Evolutionary conservation across 257 asterid species (phyloP).

Genomic region (Petunia secreta): DNA sequence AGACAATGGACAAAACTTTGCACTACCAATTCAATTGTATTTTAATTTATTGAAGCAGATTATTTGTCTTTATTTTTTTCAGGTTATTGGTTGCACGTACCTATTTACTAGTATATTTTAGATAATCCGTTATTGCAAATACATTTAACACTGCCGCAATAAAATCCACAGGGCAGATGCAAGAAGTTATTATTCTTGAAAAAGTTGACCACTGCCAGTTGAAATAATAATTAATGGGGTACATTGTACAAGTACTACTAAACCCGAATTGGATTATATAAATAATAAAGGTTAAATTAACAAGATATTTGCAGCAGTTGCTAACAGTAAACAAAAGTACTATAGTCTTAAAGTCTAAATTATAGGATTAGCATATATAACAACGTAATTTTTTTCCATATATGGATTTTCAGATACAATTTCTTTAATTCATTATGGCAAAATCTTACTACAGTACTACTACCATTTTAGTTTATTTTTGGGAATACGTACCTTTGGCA

Average conservation of each 20-base stretch:
- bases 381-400: neutral
- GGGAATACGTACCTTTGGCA: conserved; percentile 3
- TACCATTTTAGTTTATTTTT: neutral
- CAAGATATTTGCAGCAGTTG: neutral
- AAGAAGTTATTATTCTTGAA: too few relatives aligned
- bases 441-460: neutral
- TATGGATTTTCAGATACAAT: neutral
- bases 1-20: too few relatives aligned
- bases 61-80: too few relatives aligned
- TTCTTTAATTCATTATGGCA: neutral
- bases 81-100: too few relatives aligned
- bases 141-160: too few relatives aligned
- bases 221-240: too few relatives aligned
- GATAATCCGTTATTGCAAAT: too few relatives aligned
- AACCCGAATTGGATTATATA: neutral
- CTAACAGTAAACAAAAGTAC: neutral
- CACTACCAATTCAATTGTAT: too few relatives aligned
- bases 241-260: neutral
- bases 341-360: neutral
- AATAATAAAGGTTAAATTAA: neutral
- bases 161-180: too few relatives aligned
- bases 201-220: too few relatives aligned
- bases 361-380: neutral
- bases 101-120: too few relatives aligned
- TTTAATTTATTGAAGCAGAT: too few relatives aligned